Evolutionary conservation across 352 stramenopile genomes (phyloP).

Genomic region (Globisporangium orthogonon): DNA sequence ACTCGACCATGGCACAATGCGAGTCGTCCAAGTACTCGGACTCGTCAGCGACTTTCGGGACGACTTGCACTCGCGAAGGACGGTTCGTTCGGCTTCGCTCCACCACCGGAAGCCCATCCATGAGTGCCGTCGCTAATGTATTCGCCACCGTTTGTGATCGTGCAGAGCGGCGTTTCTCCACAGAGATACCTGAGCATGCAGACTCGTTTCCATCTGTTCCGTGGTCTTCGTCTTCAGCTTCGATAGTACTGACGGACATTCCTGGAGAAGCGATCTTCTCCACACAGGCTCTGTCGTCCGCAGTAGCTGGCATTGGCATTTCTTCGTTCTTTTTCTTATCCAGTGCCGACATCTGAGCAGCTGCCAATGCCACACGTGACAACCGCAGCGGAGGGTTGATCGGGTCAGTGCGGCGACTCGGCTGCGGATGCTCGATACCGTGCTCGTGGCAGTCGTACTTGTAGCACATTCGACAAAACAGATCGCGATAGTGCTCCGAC

Average conservation of each 20-base stretch:
- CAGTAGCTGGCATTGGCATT: neutral
- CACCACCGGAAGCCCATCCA: constrained; percentile 26
- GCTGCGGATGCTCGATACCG: constrained; percentile 76
- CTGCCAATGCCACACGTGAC: constrained; percentile 21
- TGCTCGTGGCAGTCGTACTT: constrained; percentile 91
- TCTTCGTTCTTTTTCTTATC: neutral
- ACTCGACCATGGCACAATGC: constrained; percentile 31
- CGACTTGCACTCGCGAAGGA: constrained; percentile 19
- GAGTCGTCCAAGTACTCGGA: constrained; percentile 69
- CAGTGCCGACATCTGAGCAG: neutral
- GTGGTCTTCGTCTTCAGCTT: constrained; percentile 1
- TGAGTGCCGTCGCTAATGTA: constrained; percentile 40
- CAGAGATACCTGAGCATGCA: constrained; percentile 7
- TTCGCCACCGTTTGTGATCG: constrained; percentile 51
- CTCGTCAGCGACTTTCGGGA: constrained; percentile 27
- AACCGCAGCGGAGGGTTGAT: constrained; percentile 43
- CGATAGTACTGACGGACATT: constrained; percentile 1
- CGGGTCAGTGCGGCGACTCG: constrained; percentile 47
- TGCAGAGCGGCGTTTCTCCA: constrained; percentile 46
- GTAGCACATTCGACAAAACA: constrained; percentile 92
- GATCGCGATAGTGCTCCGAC: constrained; percentile 83
- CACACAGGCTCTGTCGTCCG: too few relatives aligned
- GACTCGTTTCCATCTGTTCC: constrained; percentile 8
- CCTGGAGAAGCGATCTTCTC: neutral
- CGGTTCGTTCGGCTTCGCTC: constrained; percentile 20